Conservation (phyloP, 2,329 filamentous ascomycete species). For the Trichoderma simmonsii region DNA sequence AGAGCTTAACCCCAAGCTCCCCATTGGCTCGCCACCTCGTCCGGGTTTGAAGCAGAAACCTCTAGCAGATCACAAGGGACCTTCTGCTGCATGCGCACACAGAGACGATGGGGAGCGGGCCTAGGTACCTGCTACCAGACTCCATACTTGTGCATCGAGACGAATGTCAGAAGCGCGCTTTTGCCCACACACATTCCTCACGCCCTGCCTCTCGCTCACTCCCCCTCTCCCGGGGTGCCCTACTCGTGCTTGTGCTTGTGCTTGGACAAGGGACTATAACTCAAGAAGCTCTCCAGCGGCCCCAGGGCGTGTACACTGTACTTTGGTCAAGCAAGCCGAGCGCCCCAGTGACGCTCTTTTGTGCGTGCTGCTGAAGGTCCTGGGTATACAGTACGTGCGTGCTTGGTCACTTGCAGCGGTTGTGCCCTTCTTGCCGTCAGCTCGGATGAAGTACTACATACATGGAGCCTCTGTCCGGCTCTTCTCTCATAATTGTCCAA, state of each 20-base stretch:
- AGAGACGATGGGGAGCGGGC: neutral
- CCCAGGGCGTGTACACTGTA: neutral
- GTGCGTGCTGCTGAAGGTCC: neutral
- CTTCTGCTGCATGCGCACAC: constrained; percentile 10
- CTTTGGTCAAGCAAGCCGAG: neutral
- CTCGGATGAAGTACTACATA: neutral
- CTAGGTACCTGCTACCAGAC: neutral
- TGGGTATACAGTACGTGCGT: neutral
- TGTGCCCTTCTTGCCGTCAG: neutral
- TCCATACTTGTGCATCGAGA: neutral
- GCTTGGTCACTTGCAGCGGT: neutral
- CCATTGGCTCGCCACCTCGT: constrained; percentile 20
- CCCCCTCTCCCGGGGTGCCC: neutral
- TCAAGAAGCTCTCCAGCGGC: neutral
- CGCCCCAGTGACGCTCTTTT: neutral
- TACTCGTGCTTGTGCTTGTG: neutral
- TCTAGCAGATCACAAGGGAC: constrained; percentile 23
- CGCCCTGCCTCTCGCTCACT: constrained; percentile 1
- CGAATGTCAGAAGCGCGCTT: constrained; percentile 8
- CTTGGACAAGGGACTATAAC: neutral
- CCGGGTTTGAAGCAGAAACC: constrained; percentile 10
- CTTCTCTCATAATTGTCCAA: neutral
- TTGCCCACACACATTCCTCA: constrained; percentile 17
- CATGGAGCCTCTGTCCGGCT: neutral
- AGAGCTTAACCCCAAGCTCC: constrained; percentile 22